Percentiles rank a stretch among this genome's conserved stretches.
Conservation (phyloP, 2,329 filamentous ascomycete genomes). For the Clonostachys chloroleuca region DNA sequence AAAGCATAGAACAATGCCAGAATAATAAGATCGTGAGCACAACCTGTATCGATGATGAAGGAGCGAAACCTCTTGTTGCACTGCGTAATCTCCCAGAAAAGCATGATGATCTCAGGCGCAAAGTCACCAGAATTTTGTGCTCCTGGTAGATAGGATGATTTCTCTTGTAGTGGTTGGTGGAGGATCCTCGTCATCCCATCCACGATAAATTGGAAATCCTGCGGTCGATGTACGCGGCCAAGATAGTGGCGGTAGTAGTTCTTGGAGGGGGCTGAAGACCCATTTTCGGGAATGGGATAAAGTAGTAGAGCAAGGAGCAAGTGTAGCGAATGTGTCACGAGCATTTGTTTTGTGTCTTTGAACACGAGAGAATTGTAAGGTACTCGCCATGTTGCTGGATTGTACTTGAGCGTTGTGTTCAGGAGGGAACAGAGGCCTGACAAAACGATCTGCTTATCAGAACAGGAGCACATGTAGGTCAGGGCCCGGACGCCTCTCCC, state of each 20-base stretch:
- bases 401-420: constrained; percentile 95
- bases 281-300: constrained; percentile 81
- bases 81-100: constrained; percentile 96
- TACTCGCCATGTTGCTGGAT: constrained; percentile 88
- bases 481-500: constrained; percentile 78
- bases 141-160: constrained; percentile 82
- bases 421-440: constrained; percentile 88
- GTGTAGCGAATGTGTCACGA: constrained; percentile 90
- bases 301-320: constrained; percentile 80
- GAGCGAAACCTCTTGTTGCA: constrained; percentile 97
- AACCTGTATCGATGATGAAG: constrained; percentile 93
- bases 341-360: constrained; percentile 82
- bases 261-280: constrained; percentile 62
- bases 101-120: constrained; percentile 91
- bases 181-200: constrained; percentile 91
- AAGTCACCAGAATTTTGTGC: constrained; percentile 77
- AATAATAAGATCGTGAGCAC: constrained; percentile 89
- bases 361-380: constrained; percentile 92
- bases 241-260: constrained; percentile 94
- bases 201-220: constrained; percentile 96
- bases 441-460: constrained; percentile 87
- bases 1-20: constrained; percentile 89
- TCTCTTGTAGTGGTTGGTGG: constrained; percentile 88
- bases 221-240: constrained; percentile 82
- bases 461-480: constrained; percentile 82